Evolutionary conservation across 306 rosid genomes (phyloP).

Genomic region (Quercus aquifolioides): DNA sequence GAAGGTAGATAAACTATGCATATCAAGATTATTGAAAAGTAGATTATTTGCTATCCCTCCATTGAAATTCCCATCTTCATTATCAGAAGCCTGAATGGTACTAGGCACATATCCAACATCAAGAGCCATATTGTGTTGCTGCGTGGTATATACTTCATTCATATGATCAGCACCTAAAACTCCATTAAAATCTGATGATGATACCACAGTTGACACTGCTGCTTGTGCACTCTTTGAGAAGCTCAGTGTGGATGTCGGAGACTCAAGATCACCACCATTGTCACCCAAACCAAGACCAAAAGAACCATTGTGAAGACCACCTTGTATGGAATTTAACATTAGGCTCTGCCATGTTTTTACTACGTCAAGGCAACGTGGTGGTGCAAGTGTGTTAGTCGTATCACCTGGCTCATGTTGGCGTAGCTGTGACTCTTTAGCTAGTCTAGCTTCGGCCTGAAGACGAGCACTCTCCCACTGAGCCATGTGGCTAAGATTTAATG

Average conservation of each 20-base stretch:
- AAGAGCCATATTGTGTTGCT: not conserved
- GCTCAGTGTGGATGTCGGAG: too few species aligned
- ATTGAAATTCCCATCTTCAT: not conserved
- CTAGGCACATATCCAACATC: not conserved
- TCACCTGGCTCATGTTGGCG: not conserved
- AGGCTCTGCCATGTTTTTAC: slow-evolving; percentile 14
- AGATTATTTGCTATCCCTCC: not conserved
- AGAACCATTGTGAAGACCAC: not conserved
- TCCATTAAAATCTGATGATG: too few species aligned
- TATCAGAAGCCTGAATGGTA: not conserved
- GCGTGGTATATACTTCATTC: not conserved
- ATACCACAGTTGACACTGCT: too few species aligned
- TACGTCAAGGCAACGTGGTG: slow-evolving; percentile 1
- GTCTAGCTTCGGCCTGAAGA: slow-evolving; percentile 25
- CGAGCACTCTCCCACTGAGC: slow-evolving; percentile 26
- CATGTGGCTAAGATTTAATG: slow-evolving; percentile 18
- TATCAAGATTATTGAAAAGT: not conserved
- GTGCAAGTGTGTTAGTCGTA: not conserved
- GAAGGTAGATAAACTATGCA: not conserved
- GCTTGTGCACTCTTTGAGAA: too few species aligned
- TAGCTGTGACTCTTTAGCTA: not conserved
- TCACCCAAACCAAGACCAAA: not conserved
- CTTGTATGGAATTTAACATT: not conserved
- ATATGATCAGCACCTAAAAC: too few species aligned
- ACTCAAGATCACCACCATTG: not conserved